Conservation (phyloP, 1,284 basidiomycete species). For the Kwoniella shivajii region DNA sequence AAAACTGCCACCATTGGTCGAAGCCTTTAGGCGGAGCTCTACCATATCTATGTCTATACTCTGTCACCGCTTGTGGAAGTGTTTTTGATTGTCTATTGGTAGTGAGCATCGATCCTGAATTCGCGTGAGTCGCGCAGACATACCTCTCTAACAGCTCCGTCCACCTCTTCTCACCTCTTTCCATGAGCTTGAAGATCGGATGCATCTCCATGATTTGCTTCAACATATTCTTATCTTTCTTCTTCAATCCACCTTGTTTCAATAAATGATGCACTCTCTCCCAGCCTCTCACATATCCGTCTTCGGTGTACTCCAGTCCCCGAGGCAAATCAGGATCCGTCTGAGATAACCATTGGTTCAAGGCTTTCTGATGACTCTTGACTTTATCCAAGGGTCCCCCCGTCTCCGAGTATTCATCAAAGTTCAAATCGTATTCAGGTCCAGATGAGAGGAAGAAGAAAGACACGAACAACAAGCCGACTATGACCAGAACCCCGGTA, state of each 20-base stretch:
- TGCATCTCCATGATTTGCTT: slow-evolving; percentile 32
- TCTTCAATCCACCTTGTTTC: slow-evolving; percentile 12
- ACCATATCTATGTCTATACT: slow-evolving; percentile 53
- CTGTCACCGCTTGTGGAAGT: slow-evolving; percentile 50
- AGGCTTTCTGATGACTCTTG: slow-evolving; percentile 8
- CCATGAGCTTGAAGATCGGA: slow-evolving; percentile 48
- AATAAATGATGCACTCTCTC: slow-evolving; percentile 26
- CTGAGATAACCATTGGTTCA: slow-evolving; percentile 10
- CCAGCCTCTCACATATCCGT: slow-evolving; percentile 42
- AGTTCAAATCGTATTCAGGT: slow-evolving; percentile 16
- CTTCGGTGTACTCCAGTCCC: slow-evolving; percentile 23
- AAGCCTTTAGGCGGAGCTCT: slow-evolving; percentile 56
- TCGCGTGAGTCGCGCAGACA: slow-evolving; percentile 6
- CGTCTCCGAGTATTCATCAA: not conserved
- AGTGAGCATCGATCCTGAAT: not conserved
- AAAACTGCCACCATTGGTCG: slow-evolving; percentile 53
- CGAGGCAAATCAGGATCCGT: slow-evolving; percentile 9
- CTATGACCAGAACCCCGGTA: slow-evolving; percentile 18
- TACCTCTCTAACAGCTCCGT: slow-evolving; percentile 40
- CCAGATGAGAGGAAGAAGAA: slow-evolving; percentile 19
- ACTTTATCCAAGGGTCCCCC: slow-evolving; percentile 1
- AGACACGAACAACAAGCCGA: slow-evolving; percentile 22
- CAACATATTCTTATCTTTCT: slow-evolving; percentile 26
- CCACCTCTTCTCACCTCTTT: slow-evolving; percentile 41
- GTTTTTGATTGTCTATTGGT: slow-evolving; percentile 48